These are phyloP conservation scores for Scalesia atractyloides DNA, from an alignment of 129 eudicot species.

Conservation along the genomic window DNA sequence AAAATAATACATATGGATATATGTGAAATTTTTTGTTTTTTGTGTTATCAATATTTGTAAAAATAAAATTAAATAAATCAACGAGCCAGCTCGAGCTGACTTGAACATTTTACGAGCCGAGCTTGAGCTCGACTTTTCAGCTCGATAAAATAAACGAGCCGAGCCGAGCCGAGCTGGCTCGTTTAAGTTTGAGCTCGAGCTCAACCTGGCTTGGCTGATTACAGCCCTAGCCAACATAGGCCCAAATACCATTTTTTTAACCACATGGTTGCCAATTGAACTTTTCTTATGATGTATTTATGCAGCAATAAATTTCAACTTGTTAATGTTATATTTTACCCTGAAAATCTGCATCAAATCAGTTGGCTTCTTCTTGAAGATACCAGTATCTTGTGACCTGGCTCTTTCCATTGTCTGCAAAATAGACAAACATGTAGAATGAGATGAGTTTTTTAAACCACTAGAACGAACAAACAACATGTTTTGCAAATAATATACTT, in stretches of 20 bases:
- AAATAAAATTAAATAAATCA: too few species aligned
- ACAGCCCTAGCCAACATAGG: too few species aligned
- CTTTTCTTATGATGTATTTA: conserved; percentile 1
- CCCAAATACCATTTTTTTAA: not conserved
- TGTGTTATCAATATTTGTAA: too few species aligned
- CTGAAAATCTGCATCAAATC: conserved; percentile 92
- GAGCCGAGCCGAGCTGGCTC: too few species aligned
- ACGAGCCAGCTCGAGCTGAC: too few species aligned
- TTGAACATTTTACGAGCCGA: too few species aligned
- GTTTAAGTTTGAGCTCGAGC: too few species aligned
- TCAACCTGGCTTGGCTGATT: too few species aligned
- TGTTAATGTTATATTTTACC: conserved; percentile 44
- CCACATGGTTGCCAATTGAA: conserved; percentile 9
- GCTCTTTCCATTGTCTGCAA: conserved; percentile 96
- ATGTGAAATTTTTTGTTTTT: too few species aligned
- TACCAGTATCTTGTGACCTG: conserved; percentile 81
- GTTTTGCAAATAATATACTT: not conserved
- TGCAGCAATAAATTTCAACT: not conserved
- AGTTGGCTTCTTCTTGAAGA: conserved; percentile 76
- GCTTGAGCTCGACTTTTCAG: too few species aligned
- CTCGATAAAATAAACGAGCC: too few species aligned
- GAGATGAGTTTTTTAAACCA: not conserved
- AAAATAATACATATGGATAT: too few species aligned
- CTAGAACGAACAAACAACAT: conserved; percentile 16
- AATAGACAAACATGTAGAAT: conserved; percentile 23